phyloP scores from a whole-genome alignment of 164 flowering plant species.

The Piper longum region DNA sequence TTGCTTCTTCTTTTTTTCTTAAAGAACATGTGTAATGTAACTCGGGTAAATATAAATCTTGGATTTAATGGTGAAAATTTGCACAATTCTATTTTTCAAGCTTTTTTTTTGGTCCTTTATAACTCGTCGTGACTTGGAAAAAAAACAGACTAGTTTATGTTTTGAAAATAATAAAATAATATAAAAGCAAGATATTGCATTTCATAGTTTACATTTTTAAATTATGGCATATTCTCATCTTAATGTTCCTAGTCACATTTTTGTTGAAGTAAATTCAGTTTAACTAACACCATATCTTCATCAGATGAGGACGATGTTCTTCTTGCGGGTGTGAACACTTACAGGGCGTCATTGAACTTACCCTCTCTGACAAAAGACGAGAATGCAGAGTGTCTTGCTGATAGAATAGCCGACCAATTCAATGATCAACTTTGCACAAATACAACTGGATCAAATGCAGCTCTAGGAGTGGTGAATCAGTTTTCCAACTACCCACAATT shows the following conservation, averaged over 20 bases:
- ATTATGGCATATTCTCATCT: not conserved
- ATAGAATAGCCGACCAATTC: conserved; percentile 37
- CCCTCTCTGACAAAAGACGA: conserved; percentile 35
- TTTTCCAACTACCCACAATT: conserved; percentile 37
- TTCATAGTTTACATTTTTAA: not conserved
- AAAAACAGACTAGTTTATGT: too few relatives aligned
- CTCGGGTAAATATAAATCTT: too few relatives aligned
- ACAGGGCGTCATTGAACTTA: conserved; percentile 35
- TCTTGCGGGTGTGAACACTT: conserved; percentile 52
- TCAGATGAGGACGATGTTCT: conserved; percentile 65
- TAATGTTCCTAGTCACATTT: not conserved
- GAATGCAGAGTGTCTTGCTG: conserved; percentile 75
- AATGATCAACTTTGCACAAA: conserved; percentile 38
- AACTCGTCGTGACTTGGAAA: too few relatives aligned
- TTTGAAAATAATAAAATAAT: too few relatives aligned
- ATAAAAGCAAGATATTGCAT: too few relatives aligned
- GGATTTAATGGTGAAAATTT: too few relatives aligned
- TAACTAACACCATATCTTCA: not conserved
- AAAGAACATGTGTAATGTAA: too few relatives aligned
- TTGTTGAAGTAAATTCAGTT: not conserved
- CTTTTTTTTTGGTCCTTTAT: too few relatives aligned
- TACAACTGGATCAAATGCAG: conserved; percentile 17
- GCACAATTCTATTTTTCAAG: too few relatives aligned
- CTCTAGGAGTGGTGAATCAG: conserved; percentile 21
- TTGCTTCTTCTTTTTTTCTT: too few relatives aligned